Base-by-base conservation (phyloP, 805 yeast genomes). In the Ogataea henricii region DNA sequence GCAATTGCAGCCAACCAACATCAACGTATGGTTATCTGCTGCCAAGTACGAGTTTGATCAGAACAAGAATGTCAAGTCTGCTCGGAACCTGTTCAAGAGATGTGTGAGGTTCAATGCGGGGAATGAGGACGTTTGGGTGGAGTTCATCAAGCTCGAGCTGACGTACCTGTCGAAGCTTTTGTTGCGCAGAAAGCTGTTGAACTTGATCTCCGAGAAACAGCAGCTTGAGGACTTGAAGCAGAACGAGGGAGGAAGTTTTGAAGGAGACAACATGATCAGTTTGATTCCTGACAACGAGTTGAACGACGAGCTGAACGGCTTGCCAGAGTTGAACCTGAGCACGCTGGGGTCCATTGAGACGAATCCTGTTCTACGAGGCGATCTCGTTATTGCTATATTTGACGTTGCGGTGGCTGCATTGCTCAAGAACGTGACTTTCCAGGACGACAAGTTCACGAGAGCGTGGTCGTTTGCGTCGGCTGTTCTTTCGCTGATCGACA, bases 11-110 rank as follows among this genome's bases (percentile, higher is more conserved):
- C 98, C 99, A n/a, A 78, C 87, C 36, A 87, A 91, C 61, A 79
- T 89, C 2, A 87, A 85, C 57, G 87, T 92, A 14, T 94, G 99
- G 99, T 80, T 94, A 36, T 80, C 89, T 59, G 97, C 97, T 20
- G 97, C 97, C 25, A 88, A 88, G 63, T 89, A 89, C 68, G 98
- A 94, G 69, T 85, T 88, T 59, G 97, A 92, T 57, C 79, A 79
- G 23, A 89, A 94, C 66, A 87, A 92, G 34, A 87, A 90, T 58
- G 88, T 96, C 38, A 83, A 85, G 62, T 91, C 96, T 39, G 91
- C 97, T 18, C 79, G 99, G 66, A 81, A 82, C 8, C 75, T 94
- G 21, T 82, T 90, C 66, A 97, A 91, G 66, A 81, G 87, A 55
- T 96, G 86, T 26, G 73, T 94, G 34, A 77, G 96, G 65, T 87